These are phyloP conservation scores for Moniliophthora roreri DNA, from an alignment of 1,284 basidiomycete species.

Conservation along the genomic window DNA sequence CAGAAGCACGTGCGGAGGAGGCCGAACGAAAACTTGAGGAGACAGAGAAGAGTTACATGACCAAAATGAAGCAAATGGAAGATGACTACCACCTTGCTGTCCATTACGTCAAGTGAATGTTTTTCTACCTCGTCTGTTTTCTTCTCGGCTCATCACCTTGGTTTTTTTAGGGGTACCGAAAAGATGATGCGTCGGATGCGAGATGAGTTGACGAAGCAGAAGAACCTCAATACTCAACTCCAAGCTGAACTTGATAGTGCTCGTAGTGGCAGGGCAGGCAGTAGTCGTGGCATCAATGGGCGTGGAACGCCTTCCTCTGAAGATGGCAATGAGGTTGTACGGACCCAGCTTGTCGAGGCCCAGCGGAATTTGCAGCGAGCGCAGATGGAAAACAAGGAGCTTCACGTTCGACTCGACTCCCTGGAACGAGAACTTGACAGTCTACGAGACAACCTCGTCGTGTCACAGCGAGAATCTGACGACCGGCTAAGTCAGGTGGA, in stretches of 20 bases:
- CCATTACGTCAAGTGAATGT: conserved; percentile 84
- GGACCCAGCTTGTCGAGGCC: conserved; percentile 65
- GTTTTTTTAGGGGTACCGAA: conserved; percentile 87
- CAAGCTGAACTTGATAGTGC: conserved; percentile 77
- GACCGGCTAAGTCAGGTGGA: conserved; percentile 74
- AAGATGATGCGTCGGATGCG: conserved; percentile 99
- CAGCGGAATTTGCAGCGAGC: conserved; percentile 73
- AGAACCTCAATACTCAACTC: conserved; percentile 74
- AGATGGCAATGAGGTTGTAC: conserved; percentile 65
- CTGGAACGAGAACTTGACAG: conserved; percentile 74
- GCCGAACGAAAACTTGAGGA: conserved; percentile 78
- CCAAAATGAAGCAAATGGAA: conserved; percentile 83
- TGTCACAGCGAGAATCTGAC: conserved; percentile 74
- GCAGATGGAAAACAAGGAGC: conserved; percentile 71
- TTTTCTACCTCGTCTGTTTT: conserved; percentile 7
- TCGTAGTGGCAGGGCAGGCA: conserved; percentile 48
- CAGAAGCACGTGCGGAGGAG: conserved; percentile 62
- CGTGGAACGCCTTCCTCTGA: conserved; percentile 77
- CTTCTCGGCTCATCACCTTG: conserved; percentile 22
- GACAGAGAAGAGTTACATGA: conserved; percentile 75
- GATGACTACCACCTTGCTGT: conserved; percentile 94
- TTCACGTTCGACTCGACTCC: conserved; percentile 71
- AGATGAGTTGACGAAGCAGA: conserved; percentile 90
- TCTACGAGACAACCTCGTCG: conserved; percentile 72
- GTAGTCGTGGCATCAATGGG: conserved; percentile 63